Evolutionary conservation across 495 filamentous ascomycete genomes (phyloP), one percentile per base, ranked within the genome.

Genomic region (Tuber melanosporum): DNA sequence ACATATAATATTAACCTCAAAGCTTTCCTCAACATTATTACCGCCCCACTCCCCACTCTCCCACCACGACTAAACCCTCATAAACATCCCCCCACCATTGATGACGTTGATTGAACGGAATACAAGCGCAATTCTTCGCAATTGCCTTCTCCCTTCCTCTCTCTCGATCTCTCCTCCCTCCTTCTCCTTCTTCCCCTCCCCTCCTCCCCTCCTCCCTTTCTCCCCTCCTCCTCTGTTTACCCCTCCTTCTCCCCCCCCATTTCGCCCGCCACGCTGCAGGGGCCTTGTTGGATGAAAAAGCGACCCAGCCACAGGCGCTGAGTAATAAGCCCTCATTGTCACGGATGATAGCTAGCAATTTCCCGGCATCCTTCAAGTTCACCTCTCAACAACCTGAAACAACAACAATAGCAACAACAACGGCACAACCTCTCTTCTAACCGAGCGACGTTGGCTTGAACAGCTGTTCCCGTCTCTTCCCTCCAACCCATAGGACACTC

Each of bases 371-470:
- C 57, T 36, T 66, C 57, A n/a, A n/a, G n/a, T n/a, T n/a, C n/a
- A n/a, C n/a, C n/a, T n/a, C n/a, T n/a, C n/a, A n/a, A n/a, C n/a
- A n/a, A n/a, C n/a, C n/a, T n/a, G 74, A 39, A 76, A 76, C 71
- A 73, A 76, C 74, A 76, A 76, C 70, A 73, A 10, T 26, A 72
- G 36, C 69, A 72, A 72, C 74, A 52, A 39, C 39, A 46, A 49
- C 20, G 69, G 10, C 57, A 42, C 17, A 10, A 14, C 57, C 26
- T 32, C 12, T 36, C 57, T 36, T 2, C 57, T 36, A 26, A 26
- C 36, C 57, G 57, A 66, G 57, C 57, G 57, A 66, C 57, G 12
- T 66, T 66, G 26, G 26, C 57, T 66, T 14, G 57, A 66, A 66
- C 57, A 66, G 57, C 10, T 36, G 57, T 66, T 66, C 57, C 57